Conservation (phyloP, 768 basidiomycete species). For the Asterophora parasitica region DNA sequence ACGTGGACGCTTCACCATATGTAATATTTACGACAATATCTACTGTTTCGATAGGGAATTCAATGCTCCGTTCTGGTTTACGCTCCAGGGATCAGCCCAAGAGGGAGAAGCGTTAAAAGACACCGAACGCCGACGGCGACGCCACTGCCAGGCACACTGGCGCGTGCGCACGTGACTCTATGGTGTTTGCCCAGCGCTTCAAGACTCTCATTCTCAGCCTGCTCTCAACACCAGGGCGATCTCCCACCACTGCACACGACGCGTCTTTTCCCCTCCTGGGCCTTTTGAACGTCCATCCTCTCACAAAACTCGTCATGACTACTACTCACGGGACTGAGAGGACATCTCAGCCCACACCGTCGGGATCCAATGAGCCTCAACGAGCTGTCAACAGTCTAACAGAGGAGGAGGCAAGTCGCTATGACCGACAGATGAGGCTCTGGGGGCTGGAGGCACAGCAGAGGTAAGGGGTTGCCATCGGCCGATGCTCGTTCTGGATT, state of each 20-base stretch:
- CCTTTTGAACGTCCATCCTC: background rate
- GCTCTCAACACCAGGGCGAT: too few relatives aligned
- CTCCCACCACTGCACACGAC: background rate
- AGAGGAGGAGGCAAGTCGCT: slow-evolving; percentile 72
- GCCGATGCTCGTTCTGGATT: slow-evolving; percentile 6
- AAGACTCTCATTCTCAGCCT: too few relatives aligned
- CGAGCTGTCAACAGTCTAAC: slow-evolving; percentile 44
- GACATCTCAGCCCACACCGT: slow-evolving; percentile 4
- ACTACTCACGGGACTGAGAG: slow-evolving; percentile 3
- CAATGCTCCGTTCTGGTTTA: background rate
- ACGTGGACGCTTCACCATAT: slow-evolving; percentile 5
- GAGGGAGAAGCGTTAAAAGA: too few relatives aligned
- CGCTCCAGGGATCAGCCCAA: too few relatives aligned
- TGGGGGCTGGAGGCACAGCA: slow-evolving; percentile 99
- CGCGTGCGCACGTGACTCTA: too few relatives aligned
- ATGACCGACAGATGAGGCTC: slow-evolving; percentile 94
- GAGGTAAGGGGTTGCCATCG: slow-evolving; percentile 37
- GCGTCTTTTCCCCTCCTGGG: background rate
- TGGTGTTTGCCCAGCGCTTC: too few relatives aligned
- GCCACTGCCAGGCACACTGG: too few relatives aligned
- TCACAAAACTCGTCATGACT: slow-evolving; percentile 4
- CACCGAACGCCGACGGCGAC: too few relatives aligned
- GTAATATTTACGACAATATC: slow-evolving; percentile 13
- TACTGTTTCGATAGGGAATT: background rate
- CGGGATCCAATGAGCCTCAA: slow-evolving; percentile 8